Percentiles rank a stretch among this genome's conserved stretches.
phyloP scores from a whole-genome alignment of 108 stramenopile genomes.

The Fragilaria crotonensis region DNA sequence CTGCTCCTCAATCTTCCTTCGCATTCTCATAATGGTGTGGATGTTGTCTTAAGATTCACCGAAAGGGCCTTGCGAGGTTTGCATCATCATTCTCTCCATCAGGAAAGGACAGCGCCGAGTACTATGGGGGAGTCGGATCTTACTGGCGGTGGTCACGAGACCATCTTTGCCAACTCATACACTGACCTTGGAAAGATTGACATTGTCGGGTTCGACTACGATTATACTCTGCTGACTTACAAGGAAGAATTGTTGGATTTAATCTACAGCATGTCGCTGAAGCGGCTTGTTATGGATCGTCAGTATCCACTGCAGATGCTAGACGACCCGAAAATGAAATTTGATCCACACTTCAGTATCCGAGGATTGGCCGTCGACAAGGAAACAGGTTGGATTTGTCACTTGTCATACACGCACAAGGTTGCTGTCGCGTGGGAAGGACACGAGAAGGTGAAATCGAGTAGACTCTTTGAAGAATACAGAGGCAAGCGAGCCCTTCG shows the following conservation, averaged over 20 bases:
- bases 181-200: conserved; percentile 89
- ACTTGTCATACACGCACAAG: conserved; percentile 91
- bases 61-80: conserved; percentile 43
- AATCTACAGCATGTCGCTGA: conserved; percentile 90
- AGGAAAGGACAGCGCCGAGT: neutral
- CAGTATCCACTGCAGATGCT: conserved; percentile 86
- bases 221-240: conserved; percentile 94
- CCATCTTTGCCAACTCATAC: conserved; percentile 84
- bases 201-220: conserved; percentile 93
- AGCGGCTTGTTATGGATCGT: conserved; percentile 73
- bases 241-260: conserved; percentile 72
- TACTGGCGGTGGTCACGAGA: conserved; percentile 27
- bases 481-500: conserved; percentile 70
- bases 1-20: conserved; percentile 31
- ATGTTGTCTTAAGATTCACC: conserved; percentile 45
- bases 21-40: conserved; percentile 46
- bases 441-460: conserved; percentile 58
- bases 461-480: conserved; percentile 76
- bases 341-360: conserved; percentile 81
- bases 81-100: conserved; percentile 33
- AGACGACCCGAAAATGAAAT: conserved; percentile 38
- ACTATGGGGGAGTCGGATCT: conserved; percentile 1
- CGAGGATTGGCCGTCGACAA: conserved; percentile 92
- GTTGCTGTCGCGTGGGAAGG: conserved; percentile 92
- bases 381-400: conserved; percentile 91